Evolutionary conservation across 805 yeast genomes (phyloP), one percentile per base, ranked within the genome.

Genomic region (Ogataea allantospora): DNA sequence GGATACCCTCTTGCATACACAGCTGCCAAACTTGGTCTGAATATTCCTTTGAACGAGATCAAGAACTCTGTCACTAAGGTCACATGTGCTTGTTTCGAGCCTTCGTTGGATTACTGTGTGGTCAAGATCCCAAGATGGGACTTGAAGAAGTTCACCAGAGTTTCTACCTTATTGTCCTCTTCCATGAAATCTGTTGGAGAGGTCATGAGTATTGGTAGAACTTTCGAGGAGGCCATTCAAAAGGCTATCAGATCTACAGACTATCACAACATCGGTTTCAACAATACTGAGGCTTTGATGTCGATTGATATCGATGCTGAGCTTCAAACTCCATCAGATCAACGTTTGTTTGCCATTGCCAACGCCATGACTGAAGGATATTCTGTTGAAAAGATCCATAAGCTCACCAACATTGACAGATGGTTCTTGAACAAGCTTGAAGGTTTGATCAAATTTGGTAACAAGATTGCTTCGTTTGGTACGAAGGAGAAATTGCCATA

Each of bases 101-200:
- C 99, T 33, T 88, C 96, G 10, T 75, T 91, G 60, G 99, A 91
- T 68, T 91, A 91, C 67, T 86, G 88, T 63, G 99, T 91, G 48
- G 95, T 88, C 37, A 91, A 91, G 77, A 93, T 91, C 65, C 99
- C 99, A 65, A 80, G 98, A 70, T 91, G 99, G 99, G 99, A 91
- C 68, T 77, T 91, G 68, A 85, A 86, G 73, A 91, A 91, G 68
- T 91, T 91, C 68, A 86, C 91, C 45, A 77, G 96, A 62, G 98
- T 91, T 25, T 84, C 95, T 14, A 81, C 86, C 35, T 73, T 80
- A 61, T 77, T 91, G 53, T 83, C 93, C 7, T 88, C 97, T 2
- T 80, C 96, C 20, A 91, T 91, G 99, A 91, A 91, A 69, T 88
- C 97, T 46, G 98, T 91, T 50, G 99, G 99, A 72, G 99, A 91